phyloP scores from a whole-genome alignment of 768 basidiomycete species.

The Coprinellus micaceus region DNA sequence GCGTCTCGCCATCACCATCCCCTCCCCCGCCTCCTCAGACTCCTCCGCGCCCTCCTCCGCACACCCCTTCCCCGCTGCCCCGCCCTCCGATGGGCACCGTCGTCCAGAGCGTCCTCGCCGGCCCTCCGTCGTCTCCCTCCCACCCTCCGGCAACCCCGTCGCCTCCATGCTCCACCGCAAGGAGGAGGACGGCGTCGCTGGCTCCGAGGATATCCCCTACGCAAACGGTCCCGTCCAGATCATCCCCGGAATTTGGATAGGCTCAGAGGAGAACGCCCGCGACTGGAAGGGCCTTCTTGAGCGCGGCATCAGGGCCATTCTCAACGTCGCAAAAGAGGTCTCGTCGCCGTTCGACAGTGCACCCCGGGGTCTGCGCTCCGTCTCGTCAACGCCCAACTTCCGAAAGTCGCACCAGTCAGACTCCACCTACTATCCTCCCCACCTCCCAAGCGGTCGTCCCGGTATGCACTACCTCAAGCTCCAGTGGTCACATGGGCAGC shows the following conservation, averaged over 20 bases:
- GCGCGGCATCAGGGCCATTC: conserved; percentile 71
- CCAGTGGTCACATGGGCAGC: conserved; percentile 91
- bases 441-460: conserved; percentile 66
- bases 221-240: conserved; percentile 78
- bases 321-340: conserved; percentile 95
- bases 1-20: conserved; percentile 66
- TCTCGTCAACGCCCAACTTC: conserved; percentile 69
- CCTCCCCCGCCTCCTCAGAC: conserved; percentile 57
- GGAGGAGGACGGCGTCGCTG: conserved; percentile 43
- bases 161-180: conserved; percentile 53
- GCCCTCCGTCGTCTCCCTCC: conserved; percentile 71
- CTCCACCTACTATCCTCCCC: conserved; percentile 62
- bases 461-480: conserved; percentile 86
- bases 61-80: conserved; percentile 29
- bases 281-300: conserved; percentile 72
- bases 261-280: conserved; percentile 87
- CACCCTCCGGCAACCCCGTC: conserved; percentile 41
- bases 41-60: conserved; percentile 43
- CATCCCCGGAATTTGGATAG: conserved; percentile 84
- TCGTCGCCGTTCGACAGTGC: conserved; percentile 60
- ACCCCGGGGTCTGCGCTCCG: conserved; percentile 50
- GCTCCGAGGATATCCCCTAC: conserved; percentile 65
- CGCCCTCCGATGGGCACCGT: conserved; percentile 26
- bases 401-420: conserved; percentile 33
- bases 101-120: conserved; percentile 46